Percentiles rank a stretch among this genome's conserved stretches.
phyloP scores from a whole-genome alignment of 306 rosid genomes.

The Luffa acutangula region DNA sequence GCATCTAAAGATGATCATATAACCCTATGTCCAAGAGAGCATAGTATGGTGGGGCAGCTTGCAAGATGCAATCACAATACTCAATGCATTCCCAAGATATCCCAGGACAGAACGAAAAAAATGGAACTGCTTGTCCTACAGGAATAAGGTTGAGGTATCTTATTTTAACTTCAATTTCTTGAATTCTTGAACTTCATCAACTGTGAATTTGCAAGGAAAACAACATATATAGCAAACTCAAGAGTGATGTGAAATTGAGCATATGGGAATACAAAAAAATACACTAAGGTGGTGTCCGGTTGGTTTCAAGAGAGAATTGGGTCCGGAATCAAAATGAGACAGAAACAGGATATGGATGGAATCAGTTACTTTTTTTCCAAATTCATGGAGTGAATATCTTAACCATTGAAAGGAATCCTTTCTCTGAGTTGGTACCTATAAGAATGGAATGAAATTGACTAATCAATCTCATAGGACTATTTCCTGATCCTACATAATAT shows the following conservation, averaged over 20 bases:
- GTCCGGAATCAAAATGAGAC: not conserved
- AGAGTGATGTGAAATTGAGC: not conserved
- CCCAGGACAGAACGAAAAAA: not conserved
- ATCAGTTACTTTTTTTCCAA: not conserved
- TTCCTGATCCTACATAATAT: too few species aligned
- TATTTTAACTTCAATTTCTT: not conserved
- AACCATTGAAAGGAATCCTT: not conserved
- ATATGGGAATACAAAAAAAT: not conserved
- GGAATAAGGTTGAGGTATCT: not conserved
- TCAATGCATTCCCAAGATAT: not conserved
- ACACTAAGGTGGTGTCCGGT: not conserved
- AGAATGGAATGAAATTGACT: too few species aligned
- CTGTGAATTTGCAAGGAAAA: not conserved
- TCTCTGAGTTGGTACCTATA: not conserved
- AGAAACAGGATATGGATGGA: not conserved
- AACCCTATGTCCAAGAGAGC: not conserved
- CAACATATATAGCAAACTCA: not conserved
- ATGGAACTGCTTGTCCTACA: not conserved
- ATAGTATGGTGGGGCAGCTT: not conserved
- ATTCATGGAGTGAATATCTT: not conserved
- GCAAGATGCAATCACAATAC: not conserved
- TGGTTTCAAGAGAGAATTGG: not conserved
- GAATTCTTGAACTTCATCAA: not conserved
- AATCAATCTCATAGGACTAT: too few species aligned
- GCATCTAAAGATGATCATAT: constrained; percentile 3